These are phyloP conservation scores for Lenzites betulinus DNA, from an alignment of 768 basidiomycete species.

Conservation along the genomic window DNA sequence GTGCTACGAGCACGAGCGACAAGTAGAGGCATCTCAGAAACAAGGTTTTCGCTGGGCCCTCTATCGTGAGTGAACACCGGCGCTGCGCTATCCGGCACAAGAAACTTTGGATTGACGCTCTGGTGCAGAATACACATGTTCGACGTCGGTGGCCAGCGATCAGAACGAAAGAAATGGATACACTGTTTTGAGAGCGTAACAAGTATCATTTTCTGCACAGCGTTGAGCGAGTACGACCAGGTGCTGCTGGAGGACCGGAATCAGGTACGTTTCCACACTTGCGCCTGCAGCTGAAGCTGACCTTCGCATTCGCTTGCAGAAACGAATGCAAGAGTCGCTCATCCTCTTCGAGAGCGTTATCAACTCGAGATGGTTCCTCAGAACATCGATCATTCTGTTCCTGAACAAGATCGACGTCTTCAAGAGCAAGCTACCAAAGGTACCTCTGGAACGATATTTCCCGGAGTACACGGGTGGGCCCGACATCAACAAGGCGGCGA, in stretches of 20 bases:
- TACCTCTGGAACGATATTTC: constrained; percentile 75
- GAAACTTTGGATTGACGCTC: not conserved
- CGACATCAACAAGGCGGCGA: constrained; percentile 93
- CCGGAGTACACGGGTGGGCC: constrained; percentile 87
- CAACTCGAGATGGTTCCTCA: constrained; percentile 78
- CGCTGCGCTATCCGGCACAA: not conserved
- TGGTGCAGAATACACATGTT: constrained; percentile 63
- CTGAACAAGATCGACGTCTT: constrained; percentile 78
- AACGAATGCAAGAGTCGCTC: constrained; percentile 75
- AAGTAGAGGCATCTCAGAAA: constrained; percentile 90
- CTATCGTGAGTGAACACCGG: constrained; percentile 33
- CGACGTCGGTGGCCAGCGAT: constrained; percentile 69
- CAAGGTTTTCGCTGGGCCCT: constrained; percentile 71
- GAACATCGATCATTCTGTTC: constrained; percentile 67
- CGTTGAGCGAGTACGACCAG: constrained; percentile 76
- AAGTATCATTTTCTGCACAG: constrained; percentile 78
- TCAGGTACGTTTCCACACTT: constrained; percentile 45
- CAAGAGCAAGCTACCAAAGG: constrained; percentile 69
- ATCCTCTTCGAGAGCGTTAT: constrained; percentile 77
- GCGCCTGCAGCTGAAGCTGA: constrained; percentile 9
- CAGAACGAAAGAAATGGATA: constrained; percentile 63
- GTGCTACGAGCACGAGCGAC: constrained; percentile 87
- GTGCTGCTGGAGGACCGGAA: constrained; percentile 68
- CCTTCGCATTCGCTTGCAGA: constrained; percentile 42
- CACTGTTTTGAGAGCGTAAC: constrained; percentile 78